Conservation (phyloP, 352 stramenopile genomes). For the Globisporangium nagaii region DNA sequence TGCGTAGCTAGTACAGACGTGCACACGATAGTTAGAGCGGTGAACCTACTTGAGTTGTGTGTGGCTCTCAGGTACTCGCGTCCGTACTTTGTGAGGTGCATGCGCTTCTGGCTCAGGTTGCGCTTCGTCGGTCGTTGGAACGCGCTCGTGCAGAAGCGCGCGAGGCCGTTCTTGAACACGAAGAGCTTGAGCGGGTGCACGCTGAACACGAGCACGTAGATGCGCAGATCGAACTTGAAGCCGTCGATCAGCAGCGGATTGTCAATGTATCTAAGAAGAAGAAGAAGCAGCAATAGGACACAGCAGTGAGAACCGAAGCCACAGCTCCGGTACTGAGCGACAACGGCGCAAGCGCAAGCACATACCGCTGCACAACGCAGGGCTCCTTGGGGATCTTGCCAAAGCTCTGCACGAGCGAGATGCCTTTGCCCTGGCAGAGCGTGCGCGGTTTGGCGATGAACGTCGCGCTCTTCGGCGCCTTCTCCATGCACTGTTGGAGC, state of each 20-base stretch:
- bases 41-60: too few species aligned
- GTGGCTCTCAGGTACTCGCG: too few species aligned
- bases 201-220: constrained; percentile 72
- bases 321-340: background rate
- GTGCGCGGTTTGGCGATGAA: constrained; percentile 41
- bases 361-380: constrained; percentile 36
- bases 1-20: too few species aligned
- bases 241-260: constrained; percentile 90
- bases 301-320: too few species aligned
- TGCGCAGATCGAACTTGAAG: constrained; percentile 92
- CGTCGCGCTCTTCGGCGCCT: constrained; percentile 25
- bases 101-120: constrained; percentile 36
- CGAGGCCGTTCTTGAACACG: constrained; percentile 84
- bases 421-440: constrained; percentile 38
- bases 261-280: constrained; percentile 79
- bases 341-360: constrained; percentile 4
- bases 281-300: background rate
- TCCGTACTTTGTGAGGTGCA: constrained; percentile 42
- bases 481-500: constrained; percentile 27
- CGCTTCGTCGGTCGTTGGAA: constrained; percentile 29
- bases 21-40: too few species aligned
- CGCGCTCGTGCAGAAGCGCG: constrained; percentile 65
- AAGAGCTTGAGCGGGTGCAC: constrained; percentile 74
- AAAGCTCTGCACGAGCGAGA: constrained; percentile 32
- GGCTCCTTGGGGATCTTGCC: constrained; percentile 26